Conservation (phyloP, 2,329 filamentous ascomycete genomes). For the Colletotrichum sp. region DNA sequence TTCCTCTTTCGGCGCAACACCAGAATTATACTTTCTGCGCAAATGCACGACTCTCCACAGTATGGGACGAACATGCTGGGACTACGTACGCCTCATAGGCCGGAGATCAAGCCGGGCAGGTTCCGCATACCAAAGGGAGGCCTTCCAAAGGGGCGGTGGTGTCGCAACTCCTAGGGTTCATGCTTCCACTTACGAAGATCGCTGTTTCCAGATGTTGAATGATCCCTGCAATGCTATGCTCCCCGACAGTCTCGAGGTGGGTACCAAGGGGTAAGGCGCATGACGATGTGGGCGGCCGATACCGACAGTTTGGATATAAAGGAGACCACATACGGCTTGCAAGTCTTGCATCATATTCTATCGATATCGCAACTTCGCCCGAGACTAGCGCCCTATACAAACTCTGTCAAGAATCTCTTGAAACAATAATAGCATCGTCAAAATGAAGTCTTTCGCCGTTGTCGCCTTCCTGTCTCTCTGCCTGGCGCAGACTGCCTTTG, state of each 20-base stretch:
- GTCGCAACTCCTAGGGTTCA: not conserved
- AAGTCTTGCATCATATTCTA: not conserved
- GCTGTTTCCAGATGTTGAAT: not conserved
- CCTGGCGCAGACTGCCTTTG: not conserved
- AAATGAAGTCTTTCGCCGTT: not conserved
- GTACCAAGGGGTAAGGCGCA: not conserved
- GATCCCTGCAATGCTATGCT: not conserved
- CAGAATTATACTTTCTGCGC: not conserved
- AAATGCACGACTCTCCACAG: not conserved
- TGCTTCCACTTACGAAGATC: not conserved
- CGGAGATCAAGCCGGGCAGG: not conserved
- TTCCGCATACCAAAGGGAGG: not conserved
- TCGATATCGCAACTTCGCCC: not conserved
- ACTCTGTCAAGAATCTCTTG: not conserved
- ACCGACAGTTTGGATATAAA: not conserved
- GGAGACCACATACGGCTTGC: not conserved
- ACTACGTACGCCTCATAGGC: not conserved
- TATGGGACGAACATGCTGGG: not conserved
- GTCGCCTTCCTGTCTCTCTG: not conserved
- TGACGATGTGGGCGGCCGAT: not conserved
- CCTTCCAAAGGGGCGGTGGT: not conserved
- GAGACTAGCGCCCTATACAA: rapidly evolving
- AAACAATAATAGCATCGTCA: not conserved
- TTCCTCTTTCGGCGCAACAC: not conserved
- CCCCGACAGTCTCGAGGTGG: not conserved